phyloP scores from a whole-genome alignment of 2,329 filamentous ascomycete genomes.

The Talaromyces sp. region DNA sequence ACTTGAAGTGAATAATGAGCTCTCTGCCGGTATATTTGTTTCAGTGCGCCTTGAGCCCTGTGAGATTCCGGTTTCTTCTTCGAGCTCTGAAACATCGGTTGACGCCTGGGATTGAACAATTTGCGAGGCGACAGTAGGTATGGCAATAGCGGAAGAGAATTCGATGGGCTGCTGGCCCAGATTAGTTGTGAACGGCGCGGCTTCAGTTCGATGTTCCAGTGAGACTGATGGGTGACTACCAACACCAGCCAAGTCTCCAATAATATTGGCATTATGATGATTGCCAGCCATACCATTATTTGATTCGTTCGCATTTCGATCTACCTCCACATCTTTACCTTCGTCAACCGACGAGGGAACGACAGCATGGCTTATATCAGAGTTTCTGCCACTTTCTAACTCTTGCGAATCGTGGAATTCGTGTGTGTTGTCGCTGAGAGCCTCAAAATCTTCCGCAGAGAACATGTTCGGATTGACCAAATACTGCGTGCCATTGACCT shows the following conservation, averaged over 20 bases:
- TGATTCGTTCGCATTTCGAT: constrained; percentile 21
- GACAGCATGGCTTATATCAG: constrained; percentile 17
- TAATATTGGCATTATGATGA: constrained; percentile 15
- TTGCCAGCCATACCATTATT: constrained; percentile 1
- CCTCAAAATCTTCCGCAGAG: constrained; percentile 15
- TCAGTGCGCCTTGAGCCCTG: background rate
- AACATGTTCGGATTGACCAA: constrained; percentile 18
- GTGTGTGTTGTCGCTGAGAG: constrained; percentile 10
- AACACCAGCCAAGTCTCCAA: constrained; percentile 26
- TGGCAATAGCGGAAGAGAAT: background rate
- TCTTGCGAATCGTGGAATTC: constrained; percentile 13
- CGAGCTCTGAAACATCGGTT: background rate
- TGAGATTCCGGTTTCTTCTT: background rate
- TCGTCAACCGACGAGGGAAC: constrained; percentile 12
- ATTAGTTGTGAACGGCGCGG: background rate
- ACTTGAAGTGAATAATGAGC: constrained; percentile 2
- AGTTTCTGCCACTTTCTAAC: constrained; percentile 15
- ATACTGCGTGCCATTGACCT: constrained; percentile 16
- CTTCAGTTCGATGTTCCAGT: constrained; percentile 4
- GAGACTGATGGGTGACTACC: constrained; percentile 23
- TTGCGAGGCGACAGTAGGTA: background rate
- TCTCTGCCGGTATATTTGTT: background rate
- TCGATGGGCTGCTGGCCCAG: background rate
- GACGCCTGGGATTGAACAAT: background rate
- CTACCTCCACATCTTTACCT: constrained; percentile 20